These are phyloP conservation scores for Yamadazyma oceani DNA, from an alignment of 1,139 yeast genomes.

Conservation along the genomic window DNA sequence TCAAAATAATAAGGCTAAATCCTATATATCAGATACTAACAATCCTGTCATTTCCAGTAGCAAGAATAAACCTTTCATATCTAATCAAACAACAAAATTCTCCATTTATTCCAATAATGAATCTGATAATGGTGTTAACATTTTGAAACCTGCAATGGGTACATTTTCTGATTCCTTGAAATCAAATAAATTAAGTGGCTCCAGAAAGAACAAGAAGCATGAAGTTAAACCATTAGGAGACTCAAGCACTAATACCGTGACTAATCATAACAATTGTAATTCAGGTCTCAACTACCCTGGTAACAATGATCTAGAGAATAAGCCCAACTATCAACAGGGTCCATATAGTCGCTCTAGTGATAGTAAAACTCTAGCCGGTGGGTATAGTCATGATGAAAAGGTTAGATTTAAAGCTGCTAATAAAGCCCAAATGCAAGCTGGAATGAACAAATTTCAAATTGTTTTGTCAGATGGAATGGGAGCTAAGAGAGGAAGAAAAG, in stretches of 20 bases:
- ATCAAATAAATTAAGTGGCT: constrained; percentile 5
- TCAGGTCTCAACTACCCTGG: no score
- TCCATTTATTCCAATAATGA: constrained; percentile 1
- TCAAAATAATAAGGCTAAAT: constrained; percentile 1
- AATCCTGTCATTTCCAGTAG: no score
- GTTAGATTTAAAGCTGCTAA: constrained; percentile 19
- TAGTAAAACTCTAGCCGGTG: neutral
- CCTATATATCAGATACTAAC: neutral
- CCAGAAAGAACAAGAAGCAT: constrained; percentile 32
- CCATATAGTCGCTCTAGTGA: neutral
- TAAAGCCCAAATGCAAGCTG: constrained; percentile 42
- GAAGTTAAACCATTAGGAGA: constrained; percentile 10
- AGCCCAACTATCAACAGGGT: neutral
- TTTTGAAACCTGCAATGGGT: constrained; percentile 41
- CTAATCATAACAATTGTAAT: neutral
- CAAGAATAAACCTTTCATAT: no score
- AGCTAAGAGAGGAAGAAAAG: constrained; percentile 34
- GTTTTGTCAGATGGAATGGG: constrained; percentile 52
- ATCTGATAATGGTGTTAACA: neutral
- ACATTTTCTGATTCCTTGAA: constrained; percentile 36
- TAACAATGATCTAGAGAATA: no score
- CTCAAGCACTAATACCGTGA: constrained; percentile 2
- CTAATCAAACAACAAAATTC: neutral
- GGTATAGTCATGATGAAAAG: constrained; percentile 8
- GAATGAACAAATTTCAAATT: constrained; percentile 53